A percentile compares a stretch with the other conserved stretches of the same genome.
These are phyloP conservation scores for Achaetomium macrosporum DNA, from an alignment of 2,329 filamentous ascomycete genomes.

Conservation along the genomic window DNA sequence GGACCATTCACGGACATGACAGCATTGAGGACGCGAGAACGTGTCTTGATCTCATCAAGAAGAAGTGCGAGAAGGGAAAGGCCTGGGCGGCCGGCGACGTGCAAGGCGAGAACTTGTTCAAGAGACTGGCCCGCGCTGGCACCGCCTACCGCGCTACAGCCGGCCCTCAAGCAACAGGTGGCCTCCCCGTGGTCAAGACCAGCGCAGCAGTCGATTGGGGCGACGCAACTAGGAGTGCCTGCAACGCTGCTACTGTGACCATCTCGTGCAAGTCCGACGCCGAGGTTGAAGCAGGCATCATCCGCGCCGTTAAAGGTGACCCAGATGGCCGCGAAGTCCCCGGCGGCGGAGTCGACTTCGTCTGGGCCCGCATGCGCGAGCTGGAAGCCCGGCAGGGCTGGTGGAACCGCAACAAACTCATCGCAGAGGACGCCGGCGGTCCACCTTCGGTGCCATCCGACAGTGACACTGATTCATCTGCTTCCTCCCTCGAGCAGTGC, in stretches of 20 bases:
- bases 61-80: slow-evolving; percentile 91
- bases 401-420: slow-evolving; percentile 55
- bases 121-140: slow-evolving; percentile 62
- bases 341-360: slow-evolving; percentile 58
- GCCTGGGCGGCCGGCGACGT: slow-evolving; percentile 76
- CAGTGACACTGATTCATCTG: slow-evolving; percentile 1
- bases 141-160: slow-evolving; percentile 57
- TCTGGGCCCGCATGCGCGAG: slow-evolving; percentile 61
- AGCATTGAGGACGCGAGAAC: slow-evolving; percentile 88
- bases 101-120: slow-evolving; percentile 83
- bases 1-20: slow-evolving; percentile 68
- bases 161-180: slow-evolving; percentile 51
- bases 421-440: slow-evolving; percentile 28
- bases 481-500: slow-evolving; percentile 39
- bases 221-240: slow-evolving; percentile 58
- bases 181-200: slow-evolving; percentile 51
- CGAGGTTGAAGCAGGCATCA: slow-evolving; percentile 48
- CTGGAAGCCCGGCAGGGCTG: slow-evolving; percentile 60
- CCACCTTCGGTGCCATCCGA: slow-evolving; percentile 16
- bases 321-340: slow-evolving; percentile 51
- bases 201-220: slow-evolving; percentile 88
- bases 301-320: slow-evolving; percentile 56
- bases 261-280: slow-evolving; percentile 54
- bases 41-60: slow-evolving; percentile 86
- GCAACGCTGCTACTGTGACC: slow-evolving; percentile 49